A percentile compares a stretch with the other conserved stretches of the same genome.
Evolutionary conservation across 805 yeast genomes (phyloP).

Genomic region (Saccharomycopsis lassenensis): DNA sequence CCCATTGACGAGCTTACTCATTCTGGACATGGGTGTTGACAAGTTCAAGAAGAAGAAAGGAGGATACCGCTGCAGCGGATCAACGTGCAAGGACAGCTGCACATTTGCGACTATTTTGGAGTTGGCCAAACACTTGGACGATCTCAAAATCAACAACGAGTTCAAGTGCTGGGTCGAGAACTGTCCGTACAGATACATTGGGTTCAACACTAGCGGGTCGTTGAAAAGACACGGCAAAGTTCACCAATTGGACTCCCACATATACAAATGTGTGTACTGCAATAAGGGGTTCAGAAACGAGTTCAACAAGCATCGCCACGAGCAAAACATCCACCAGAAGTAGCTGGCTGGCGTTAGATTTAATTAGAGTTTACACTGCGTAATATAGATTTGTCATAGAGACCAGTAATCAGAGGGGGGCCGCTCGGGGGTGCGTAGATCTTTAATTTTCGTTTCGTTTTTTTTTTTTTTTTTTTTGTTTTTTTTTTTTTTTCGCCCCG

Average conservation of each 20-base stretch:
- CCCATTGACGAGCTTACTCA: slow-evolving; percentile 2
- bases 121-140: slow-evolving; percentile 16
- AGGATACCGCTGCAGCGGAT: slow-evolving; percentile 16
- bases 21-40: slow-evolving; percentile 7
- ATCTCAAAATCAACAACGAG: slow-evolving; percentile 7
- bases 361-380: neutral
- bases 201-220: slow-evolving; percentile 16
- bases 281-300: slow-evolving; percentile 9
- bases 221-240: slow-evolving; percentile 15
- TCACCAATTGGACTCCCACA: slow-evolving; percentile 7
- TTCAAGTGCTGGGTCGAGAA: slow-evolving; percentile 11
- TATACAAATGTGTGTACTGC: slow-evolving; percentile 11
- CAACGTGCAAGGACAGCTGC: slow-evolving; percentile 11
- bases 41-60: slow-evolving; percentile 17
- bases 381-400: neutral
- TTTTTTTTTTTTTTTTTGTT: neutral
- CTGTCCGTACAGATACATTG: slow-evolving; percentile 16
- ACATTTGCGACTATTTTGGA: slow-evolving; percentile 13
- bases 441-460: neutral
- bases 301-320: slow-evolving; percentile 15
- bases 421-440: neutral
- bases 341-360: neutral
- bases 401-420: no score
- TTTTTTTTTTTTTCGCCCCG: neutral
- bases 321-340: slow-evolving; percentile 12